These are phyloP conservation scores for Fomitopsis palustris DNA, from an alignment of 1,284 basidiomycete genomes.

Conservation along the genomic window DNA sequence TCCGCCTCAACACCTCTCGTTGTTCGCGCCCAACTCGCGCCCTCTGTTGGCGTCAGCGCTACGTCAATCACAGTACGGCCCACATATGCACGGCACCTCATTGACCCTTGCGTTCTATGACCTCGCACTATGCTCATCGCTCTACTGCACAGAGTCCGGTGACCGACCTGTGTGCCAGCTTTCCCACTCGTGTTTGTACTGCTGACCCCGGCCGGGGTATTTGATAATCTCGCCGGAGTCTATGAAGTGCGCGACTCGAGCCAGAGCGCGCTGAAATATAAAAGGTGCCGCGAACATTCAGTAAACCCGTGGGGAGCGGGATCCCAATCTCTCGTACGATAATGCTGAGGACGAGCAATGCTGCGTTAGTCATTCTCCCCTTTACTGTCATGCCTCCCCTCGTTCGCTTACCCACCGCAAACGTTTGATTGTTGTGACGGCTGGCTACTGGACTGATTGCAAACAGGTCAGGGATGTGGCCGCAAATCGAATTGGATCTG, in stretches of 20 bases:
- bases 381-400: neutral
- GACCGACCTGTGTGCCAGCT: neutral
- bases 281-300: neutral
- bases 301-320: neutral
- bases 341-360: neutral
- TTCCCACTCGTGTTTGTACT: neutral
- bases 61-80: neutral
- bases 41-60: neutral
- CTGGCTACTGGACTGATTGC: neutral
- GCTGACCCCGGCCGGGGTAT: neutral
- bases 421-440: neutral
- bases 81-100: neutral
- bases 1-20: neutral
- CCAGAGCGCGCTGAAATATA: too few species aligned
- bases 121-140: neutral
- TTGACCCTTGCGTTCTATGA: neutral
- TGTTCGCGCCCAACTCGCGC: neutral
- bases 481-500: neutral
- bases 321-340: neutral
- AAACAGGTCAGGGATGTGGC: neutral
- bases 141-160: neutral
- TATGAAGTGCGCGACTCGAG: neutral
- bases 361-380: neutral
- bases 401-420: neutral
- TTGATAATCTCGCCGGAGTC: neutral